Evolutionary conservation across 2,329 filamentous ascomycete genomes (phyloP), one percentile per base, ranked within the genome.

Genomic region (Penicillium corylophilum): DNA sequence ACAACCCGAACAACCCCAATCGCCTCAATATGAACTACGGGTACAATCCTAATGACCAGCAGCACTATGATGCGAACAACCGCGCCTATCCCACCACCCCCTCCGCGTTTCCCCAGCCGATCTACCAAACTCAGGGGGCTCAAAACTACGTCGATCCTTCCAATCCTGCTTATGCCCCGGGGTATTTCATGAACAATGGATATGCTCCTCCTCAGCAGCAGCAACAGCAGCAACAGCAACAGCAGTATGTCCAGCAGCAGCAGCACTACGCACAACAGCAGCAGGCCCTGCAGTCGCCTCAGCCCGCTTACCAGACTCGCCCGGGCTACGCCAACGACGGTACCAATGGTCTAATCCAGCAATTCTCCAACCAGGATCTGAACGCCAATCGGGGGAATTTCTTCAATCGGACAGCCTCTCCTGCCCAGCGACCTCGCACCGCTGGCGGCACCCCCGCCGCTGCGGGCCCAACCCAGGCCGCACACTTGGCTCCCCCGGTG

Each of bases 301-400:
- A 83, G 57, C 71, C 77, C 47, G 74, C 78, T 53, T 84, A 83
- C 65, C 79, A 73, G 60, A 72, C 72, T 49, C 77, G 76, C 58
- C 73, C 72, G 65, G 75, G 69, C 33, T 80, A 79, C 76, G 82
- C 77, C 69, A 90, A 89, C 66, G 91, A 96, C 68, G 88, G 87
- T 62, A 95, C 93, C 64, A 94, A 90, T 64, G 92, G 91, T 26
- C 82, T 97, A 41, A 91, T 92, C 54, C 90, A 96, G 71, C 94
- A 99, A 72, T 95, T 97, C 73, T 95, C 93, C 52, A 91, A 96
- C 74, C 93, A 97, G 78, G 95, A 96, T 72, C 82, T 97, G 36
- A 87, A 89, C 40, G 85, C 83, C 39, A 85, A 85, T 54, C 83
- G 90, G 60, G 81, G 81, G 26, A 85, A 84, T 54, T 84, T 85